Conservation (phyloP, 2,329 filamentous ascomycete species). For the Ceratocystiopsis brevicomis region DNA sequence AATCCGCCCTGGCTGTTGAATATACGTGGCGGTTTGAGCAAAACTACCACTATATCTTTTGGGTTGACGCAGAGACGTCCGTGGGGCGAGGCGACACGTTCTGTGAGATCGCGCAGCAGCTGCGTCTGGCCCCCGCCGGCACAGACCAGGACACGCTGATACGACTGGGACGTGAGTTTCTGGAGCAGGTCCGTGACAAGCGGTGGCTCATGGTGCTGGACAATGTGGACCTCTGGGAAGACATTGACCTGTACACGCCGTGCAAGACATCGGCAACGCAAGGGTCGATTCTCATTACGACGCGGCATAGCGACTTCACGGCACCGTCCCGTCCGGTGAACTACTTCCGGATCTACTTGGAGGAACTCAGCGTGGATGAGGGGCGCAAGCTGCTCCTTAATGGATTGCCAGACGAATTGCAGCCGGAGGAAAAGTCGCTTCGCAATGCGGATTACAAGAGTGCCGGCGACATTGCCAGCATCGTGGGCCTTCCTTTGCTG, state of each 20-base stretch:
- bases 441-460: constrained; percentile 6
- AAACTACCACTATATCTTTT: constrained; percentile 11
- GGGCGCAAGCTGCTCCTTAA: constrained; percentile 6
- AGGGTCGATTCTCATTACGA: constrained; percentile 7
- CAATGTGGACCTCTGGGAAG: constrained; percentile 8
- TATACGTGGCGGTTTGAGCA: constrained; percentile 11
- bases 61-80: constrained; percentile 12
- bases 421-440: constrained; percentile 4
- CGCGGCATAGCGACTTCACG: constrained; percentile 6
- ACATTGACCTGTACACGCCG: constrained; percentile 7
- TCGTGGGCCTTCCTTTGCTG: constrained; percentile 6
- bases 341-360: constrained; percentile 5
- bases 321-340: constrained; percentile 8
- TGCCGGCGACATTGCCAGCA: constrained; percentile 4
- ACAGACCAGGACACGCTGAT: constrained; percentile 8
- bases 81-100: constrained; percentile 7
- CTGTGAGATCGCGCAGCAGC: constrained; percentile 7
- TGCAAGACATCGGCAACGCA: constrained; percentile 6
- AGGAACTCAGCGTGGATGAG: constrained; percentile 5
- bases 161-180: constrained; percentile 6
- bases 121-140: constrained; percentile 5
- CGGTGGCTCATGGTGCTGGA: constrained; percentile 10
- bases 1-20: constrained; percentile 11
- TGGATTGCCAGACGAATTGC: constrained; percentile 6
- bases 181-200: constrained; percentile 4